Conservation (phyloP, 1,284 basidiomycete genomes). For the Puccinia coronata region DNA sequence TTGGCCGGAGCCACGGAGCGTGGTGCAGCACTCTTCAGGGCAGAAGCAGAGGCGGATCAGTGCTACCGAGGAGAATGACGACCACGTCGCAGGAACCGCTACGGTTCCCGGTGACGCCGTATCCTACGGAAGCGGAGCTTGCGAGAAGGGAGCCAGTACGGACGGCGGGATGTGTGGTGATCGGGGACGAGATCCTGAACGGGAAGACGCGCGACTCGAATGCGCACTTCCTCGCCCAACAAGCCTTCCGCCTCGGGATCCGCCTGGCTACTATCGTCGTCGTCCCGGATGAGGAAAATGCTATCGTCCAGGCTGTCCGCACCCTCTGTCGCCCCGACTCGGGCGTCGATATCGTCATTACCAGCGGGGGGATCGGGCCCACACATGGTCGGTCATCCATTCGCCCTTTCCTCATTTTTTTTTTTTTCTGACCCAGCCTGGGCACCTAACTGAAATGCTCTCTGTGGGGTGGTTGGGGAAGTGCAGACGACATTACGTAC, state of each 20-base stretch:
- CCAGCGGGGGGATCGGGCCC: slow-evolving; percentile 75
- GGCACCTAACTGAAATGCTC: too few species aligned
- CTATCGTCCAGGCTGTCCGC: slow-evolving; percentile 82
- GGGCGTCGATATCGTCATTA: slow-evolving; percentile 88
- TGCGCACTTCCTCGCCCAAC: slow-evolving; percentile 65
- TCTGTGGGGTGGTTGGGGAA: neutral
- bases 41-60: too few species aligned
- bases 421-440: too few species aligned
- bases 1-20: too few species aligned
- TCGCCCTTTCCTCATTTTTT: too few species aligned
- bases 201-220: slow-evolving; percentile 87
- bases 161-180: slow-evolving; percentile 72
- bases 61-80: too few species aligned
- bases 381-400: slow-evolving; percentile 48
- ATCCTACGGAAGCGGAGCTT: slow-evolving; percentile 67
- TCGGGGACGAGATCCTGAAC: slow-evolving; percentile 79
- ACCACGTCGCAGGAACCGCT: neutral
- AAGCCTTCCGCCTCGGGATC: slow-evolving; percentile 80
- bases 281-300: slow-evolving; percentile 82
- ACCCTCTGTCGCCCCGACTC: slow-evolving; percentile 70
- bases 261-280: slow-evolving; percentile 81
- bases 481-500: slow-evolving; percentile 79
- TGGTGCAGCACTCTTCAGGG: too few species aligned
- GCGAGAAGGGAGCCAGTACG: slow-evolving; percentile 73
- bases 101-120: slow-evolving; percentile 66